These are phyloP conservation scores for Fusarium virguliforme DNA, from an alignment of 2,329 filamentous ascomycete genomes.

Conservation along the genomic window DNA sequence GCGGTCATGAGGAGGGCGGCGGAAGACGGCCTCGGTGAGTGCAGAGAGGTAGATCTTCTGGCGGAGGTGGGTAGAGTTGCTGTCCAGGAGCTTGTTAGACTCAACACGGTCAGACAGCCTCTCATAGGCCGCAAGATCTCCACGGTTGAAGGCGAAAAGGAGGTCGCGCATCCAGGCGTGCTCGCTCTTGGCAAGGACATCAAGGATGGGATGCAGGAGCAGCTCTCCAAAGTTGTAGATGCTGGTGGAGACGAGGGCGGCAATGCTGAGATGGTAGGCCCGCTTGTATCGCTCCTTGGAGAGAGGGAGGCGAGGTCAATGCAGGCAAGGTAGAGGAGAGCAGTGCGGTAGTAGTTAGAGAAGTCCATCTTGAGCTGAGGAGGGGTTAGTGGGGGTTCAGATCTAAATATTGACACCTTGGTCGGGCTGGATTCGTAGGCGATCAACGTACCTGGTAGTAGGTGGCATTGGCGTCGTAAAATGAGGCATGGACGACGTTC, in stretches of 20 bases:
- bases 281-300: slow-evolving; percentile 82
- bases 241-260: slow-evolving; percentile 91
- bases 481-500: slow-evolving; percentile 93
- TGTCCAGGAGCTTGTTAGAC: slow-evolving; percentile 83
- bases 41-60: slow-evolving; percentile 99
- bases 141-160: slow-evolving; percentile 98
- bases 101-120: slow-evolving; percentile 84
- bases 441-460: slow-evolving; percentile 81
- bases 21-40: slow-evolving; percentile 96
- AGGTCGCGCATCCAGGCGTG: slow-evolving; percentile 92
- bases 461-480: slow-evolving; percentile 94
- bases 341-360: slow-evolving; percentile 96
- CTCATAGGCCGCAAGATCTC: slow-evolving; percentile 91
- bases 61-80: slow-evolving; percentile 88
- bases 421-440: not conserved
- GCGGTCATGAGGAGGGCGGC: slow-evolving; percentile 93
- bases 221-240: slow-evolving; percentile 99
- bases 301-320: slow-evolving; percentile 86
- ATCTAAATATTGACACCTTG: not conserved
- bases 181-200: slow-evolving; percentile 79
- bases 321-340: slow-evolving; percentile 96
- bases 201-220: slow-evolving; percentile 95
- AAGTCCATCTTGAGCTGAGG: slow-evolving; percentile 84
- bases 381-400: slow-evolving; percentile 56
- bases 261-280: slow-evolving; percentile 93